A percentile compares a stretch with the other conserved stretches of the same genome.
Evolutionary conservation across 2,329 filamentous ascomycete species (phyloP).

Genomic region (Aspergillus carbonarius): DNA sequence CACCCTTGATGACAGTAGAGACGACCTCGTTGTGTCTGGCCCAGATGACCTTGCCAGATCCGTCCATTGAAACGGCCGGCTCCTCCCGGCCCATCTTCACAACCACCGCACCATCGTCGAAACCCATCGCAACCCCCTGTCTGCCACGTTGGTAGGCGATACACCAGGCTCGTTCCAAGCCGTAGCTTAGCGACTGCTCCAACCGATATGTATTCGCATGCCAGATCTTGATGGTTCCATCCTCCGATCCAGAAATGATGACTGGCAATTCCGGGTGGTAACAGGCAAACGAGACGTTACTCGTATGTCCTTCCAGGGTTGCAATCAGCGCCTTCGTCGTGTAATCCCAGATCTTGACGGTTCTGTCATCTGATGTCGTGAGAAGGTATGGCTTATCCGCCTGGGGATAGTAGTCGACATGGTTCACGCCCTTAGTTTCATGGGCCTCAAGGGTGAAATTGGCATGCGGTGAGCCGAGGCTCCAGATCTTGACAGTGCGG

Average conservation of each 20-base stretch:
- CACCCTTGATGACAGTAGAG: conserved; percentile 91
- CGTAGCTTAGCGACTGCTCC: conserved; percentile 95
- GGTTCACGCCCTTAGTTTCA: conserved; percentile 96
- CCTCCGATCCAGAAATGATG: conserved; percentile 96
- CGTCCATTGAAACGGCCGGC: conserved; percentile 96
- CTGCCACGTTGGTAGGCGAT: conserved; percentile 92
- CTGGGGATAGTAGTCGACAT: conserved; percentile 81
- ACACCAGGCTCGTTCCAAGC: conserved; percentile 95
- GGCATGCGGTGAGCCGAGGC: conserved; percentile 83
- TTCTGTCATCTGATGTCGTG: conserved; percentile 93
- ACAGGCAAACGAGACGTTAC: conserved; percentile 96
- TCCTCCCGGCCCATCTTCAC: conserved; percentile 97
- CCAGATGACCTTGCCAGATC: conserved; percentile 94
- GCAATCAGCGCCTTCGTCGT: conserved; percentile 97
- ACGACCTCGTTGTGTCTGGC: conserved; percentile 93
- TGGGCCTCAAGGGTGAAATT: conserved; percentile 98
- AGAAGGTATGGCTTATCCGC: conserved; percentile 79
- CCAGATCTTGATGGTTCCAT: conserved; percentile 97
- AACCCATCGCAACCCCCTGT: conserved; percentile 92
- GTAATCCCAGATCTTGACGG: conserved; percentile 98
- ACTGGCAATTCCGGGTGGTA: conserved; percentile 96
- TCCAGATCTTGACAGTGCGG: conserved; percentile 97
- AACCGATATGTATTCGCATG: conserved; percentile 96
- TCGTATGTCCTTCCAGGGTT: conserved; percentile 93
- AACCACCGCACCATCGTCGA: conserved; percentile 95